phyloP scores from a whole-genome alignment of 1,139 yeast species.

The Scheffersomyces parashehatae region DNA sequence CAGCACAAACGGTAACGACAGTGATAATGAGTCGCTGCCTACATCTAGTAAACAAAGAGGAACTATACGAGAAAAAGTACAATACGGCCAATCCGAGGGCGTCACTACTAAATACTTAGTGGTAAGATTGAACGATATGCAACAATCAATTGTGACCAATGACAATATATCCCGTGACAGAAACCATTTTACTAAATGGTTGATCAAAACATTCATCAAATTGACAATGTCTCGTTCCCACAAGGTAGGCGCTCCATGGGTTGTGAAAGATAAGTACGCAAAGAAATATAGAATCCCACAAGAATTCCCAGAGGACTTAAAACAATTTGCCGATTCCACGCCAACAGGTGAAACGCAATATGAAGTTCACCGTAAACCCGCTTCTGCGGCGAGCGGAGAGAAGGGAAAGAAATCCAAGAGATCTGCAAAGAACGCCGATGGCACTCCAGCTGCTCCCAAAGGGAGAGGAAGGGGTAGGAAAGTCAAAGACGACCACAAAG shows the following conservation, averaged over 20 bases:
- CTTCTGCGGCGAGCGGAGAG: slow-evolving; percentile 5
- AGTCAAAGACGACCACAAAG: slow-evolving; percentile 1
- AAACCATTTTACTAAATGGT: slow-evolving; percentile 84
- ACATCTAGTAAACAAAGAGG: slow-evolving; percentile 35
- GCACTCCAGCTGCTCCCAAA: neutral
- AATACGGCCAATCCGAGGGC: slow-evolving; percentile 58
- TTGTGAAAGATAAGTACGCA: slow-evolving; percentile 79
- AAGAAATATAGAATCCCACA: slow-evolving; percentile 58
- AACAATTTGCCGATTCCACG: slow-evolving; percentile 41
- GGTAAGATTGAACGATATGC: slow-evolving; percentile 46
- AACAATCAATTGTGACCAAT: slow-evolving; percentile 71
- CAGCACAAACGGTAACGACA: neutral
- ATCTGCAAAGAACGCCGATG: slow-evolving; percentile 5
- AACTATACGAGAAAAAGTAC: slow-evolving; percentile 47
- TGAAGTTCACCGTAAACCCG: slow-evolving; percentile 11
- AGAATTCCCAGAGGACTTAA: slow-evolving; percentile 56
- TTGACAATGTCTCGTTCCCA: slow-evolving; percentile 79
- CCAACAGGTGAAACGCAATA: slow-evolving; percentile 39
- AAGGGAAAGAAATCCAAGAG: slow-evolving; percentile 2
- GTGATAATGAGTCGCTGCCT: slow-evolving; percentile 1
- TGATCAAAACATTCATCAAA: slow-evolving; percentile 85
- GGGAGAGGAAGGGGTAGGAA: slow-evolving; percentile 5
- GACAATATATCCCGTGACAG: slow-evolving; percentile 78
- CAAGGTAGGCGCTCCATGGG: slow-evolving; percentile 95
- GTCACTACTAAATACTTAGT: slow-evolving; percentile 64